Base-by-base conservation (phyloP, 139 green algal species). In the Yamagishiella unicocca region DNA sequence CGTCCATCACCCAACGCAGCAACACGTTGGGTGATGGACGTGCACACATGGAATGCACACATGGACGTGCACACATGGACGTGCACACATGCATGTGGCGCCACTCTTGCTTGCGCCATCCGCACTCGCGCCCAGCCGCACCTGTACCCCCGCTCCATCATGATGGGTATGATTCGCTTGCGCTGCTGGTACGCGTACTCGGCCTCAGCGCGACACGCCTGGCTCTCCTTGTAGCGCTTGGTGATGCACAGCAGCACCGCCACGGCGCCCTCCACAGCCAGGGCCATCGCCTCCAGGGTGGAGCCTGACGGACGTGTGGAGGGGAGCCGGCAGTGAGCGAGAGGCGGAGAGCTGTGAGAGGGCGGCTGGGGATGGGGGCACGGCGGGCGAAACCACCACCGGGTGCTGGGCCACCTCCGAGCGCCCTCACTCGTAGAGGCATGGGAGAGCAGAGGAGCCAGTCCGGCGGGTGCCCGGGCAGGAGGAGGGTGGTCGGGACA, bases 101-200 rank as follows among this genome's bases (percentile, higher is more conserved):
- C n/a, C n/a, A n/a, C n/a, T n/a, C n/a, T n/a, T n/a, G n/a, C n/a
- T n/a, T n/a, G n/a, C n/a, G n/a, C n/a, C n/a, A n/a, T n/a, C n/a
- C n/a, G n/a, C n/a, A n/a, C n/a, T n/a, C n/a, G n/a, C n/a, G n/a
- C n/a, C n/a, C n/a, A n/a, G 64, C 19, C 40, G 21, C 35, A 83
- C 76, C 76, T 62, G 83, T 92, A 92, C 9, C 58, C 68, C 2
- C 73, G 74, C 62, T 92, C 84, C 77, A 92, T 74, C 67, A 90
- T 87, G 35, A 90, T 25, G 29, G 89, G 89, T 17, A 92, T 85
- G 77, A 92, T 87, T 2, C 84, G 78, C 31, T 85, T 85, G 29
- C 79, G 77, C 76, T 88, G 82, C 73, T 85, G 81, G 71, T 83
- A 92, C n/a, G 87, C 90, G 77, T 93, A 91, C 77, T 91, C 90